Conservation (phyloP, 129 eudicot species). For the Lactuca saligna region DNA sequence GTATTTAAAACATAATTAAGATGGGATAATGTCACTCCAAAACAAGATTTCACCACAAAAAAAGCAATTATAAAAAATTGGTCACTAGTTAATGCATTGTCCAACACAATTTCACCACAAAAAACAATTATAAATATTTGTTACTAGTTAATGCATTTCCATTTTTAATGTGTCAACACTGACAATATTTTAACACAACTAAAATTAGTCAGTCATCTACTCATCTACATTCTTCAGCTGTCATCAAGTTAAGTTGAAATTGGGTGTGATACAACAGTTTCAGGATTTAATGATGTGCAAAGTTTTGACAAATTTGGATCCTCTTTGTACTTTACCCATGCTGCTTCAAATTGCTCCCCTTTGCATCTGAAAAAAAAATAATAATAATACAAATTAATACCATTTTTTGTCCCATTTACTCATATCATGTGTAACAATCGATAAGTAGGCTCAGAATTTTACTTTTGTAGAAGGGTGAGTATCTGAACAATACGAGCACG, state of each 20-base stretch:
- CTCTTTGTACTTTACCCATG: slow-evolving; percentile 77
- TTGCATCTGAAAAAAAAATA: slow-evolving; percentile 54
- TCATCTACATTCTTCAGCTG: not conserved
- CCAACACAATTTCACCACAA: too few relatives aligned
- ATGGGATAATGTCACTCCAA: too few relatives aligned
- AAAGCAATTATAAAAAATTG: too few relatives aligned
- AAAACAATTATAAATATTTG: too few relatives aligned
- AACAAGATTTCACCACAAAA: too few relatives aligned
- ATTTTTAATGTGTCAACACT: too few relatives aligned
- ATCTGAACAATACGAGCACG: slow-evolving; percentile 52
- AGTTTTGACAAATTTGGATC: slow-evolving; percentile 68
- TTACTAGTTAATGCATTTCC: not conserved
- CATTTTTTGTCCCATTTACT: too few relatives aligned
- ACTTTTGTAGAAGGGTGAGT: slow-evolving; percentile 63
- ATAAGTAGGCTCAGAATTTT: slow-evolving; percentile 17
- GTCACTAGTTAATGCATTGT: too few relatives aligned
- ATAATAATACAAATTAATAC: not conserved
- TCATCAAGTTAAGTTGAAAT: slow-evolving; percentile 24
- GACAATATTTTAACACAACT: too few relatives aligned
- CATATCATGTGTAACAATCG: not conserved
- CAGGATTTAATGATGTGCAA: slow-evolving; percentile 21
- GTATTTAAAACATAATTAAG: too few relatives aligned
- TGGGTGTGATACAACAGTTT: slow-evolving; percentile 4
- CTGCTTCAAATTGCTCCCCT: slow-evolving; percentile 64
- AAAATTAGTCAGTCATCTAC: not conserved